These are phyloP conservation scores for Phytophthora foliorum DNA, from an alignment of 352 stramenopile species.

Conservation along the genomic window DNA sequence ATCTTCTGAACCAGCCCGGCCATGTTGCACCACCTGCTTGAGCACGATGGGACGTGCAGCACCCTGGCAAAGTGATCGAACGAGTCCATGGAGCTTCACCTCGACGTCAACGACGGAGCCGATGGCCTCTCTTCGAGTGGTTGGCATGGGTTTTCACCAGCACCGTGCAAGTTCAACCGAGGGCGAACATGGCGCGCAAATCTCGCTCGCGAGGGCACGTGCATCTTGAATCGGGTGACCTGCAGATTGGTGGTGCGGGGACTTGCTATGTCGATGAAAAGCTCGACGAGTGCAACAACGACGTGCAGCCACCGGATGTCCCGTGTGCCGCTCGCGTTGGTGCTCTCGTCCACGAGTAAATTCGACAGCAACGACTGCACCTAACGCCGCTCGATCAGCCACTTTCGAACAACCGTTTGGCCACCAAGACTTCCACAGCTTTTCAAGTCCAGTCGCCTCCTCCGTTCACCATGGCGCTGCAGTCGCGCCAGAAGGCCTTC, in stretches of 20 bases:
- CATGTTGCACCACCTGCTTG: constrained; percentile 15
- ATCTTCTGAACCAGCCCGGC: constrained; percentile 32
- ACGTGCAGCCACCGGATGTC: constrained; percentile 41
- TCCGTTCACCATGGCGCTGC: constrained; percentile 17
- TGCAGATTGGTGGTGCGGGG: constrained; percentile 16
- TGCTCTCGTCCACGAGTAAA: constrained; percentile 38
- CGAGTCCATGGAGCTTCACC: not conserved
- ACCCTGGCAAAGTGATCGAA: constrained; percentile 9
- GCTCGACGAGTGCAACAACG: constrained; percentile 36
- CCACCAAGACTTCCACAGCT: constrained; percentile 1
- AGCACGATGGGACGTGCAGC: constrained; percentile 1
- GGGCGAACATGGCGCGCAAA: constrained; percentile 7
- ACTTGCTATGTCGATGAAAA: constrained; percentile 34
- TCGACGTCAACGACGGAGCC: not conserved
- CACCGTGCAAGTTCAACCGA: constrained; percentile 17
- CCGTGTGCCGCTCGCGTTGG: constrained; percentile 14
- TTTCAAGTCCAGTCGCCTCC: constrained; percentile 1
- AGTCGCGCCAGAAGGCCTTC: constrained; percentile 28
- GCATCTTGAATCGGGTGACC: constrained; percentile 14
- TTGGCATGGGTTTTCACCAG: constrained; percentile 7
- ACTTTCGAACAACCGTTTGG: constrained; percentile 32
- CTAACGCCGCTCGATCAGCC: constrained; percentile 24
- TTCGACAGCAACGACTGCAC: constrained; percentile 30
- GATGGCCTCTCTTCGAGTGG: not conserved
- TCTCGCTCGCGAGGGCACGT: not conserved